Evolutionary conservation across 140 eudicot species (phyloP), one percentile per base, ranked within the genome.

Genomic region (Flaveria floridana): DNA sequence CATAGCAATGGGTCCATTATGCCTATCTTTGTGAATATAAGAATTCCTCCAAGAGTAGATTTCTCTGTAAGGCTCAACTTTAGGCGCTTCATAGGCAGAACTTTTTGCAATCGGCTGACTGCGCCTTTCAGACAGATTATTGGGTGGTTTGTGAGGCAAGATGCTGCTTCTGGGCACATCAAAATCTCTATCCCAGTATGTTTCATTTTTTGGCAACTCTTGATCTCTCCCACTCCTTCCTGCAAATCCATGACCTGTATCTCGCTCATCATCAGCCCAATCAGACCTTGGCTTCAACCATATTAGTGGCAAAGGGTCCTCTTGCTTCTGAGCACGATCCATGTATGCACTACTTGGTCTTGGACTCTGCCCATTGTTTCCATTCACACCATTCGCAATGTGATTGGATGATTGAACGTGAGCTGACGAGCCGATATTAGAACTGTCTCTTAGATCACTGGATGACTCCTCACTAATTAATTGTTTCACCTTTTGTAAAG

Each of bases 191-290:
- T 95, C 97, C 99, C 99, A 95, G 81, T 87, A 88, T 30, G 62
- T 66, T 76, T 87, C 92, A 71, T 52, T 83, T 76, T 81, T 88
- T 3, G 87, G 82, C 64, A 61, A 71, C 8, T 90, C 95, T 41
- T 70, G 76, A 63, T 88, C 97, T 78, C 89, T 85, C 34, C 34
- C 46, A 34, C 79, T 80, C 70, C 85, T 78, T 12, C 82, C 89
- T 34, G 77, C 48, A 85, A 85, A 79, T 19, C 85, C 84, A 47
- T 71, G 85, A 23, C 99, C 82, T 11, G 99, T 95, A 80, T 95
- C 99, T 28, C 99, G 88, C 91, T 95, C 99, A 68, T 95, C 99
- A 82, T 95, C 97, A 59, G 95, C 99, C 99, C 99, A 95, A 76
- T 95, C 97, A 83, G 90, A 91, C 87, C 99, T 95, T 1, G 99